These are phyloP conservation scores for Tylopilus sp. DNA, from an alignment of 1,284 basidiomycete genomes.

Conservation along the genomic window DNA sequence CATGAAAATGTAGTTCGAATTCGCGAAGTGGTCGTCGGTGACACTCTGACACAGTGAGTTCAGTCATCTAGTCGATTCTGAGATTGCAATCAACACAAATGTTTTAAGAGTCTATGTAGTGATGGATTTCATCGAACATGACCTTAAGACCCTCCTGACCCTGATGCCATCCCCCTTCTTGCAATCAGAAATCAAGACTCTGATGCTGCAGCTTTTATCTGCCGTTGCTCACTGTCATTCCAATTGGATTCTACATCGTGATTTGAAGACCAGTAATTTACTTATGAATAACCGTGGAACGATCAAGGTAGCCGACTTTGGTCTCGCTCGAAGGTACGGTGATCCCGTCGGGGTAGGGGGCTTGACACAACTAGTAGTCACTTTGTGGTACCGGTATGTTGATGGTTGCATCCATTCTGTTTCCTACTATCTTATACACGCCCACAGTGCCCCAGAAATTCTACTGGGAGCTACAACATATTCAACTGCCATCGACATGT, in stretches of 20 bases:
- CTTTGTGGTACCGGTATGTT: slow-evolving; percentile 94
- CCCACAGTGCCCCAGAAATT: slow-evolving; percentile 85
- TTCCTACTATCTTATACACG: slow-evolving; percentile 6
- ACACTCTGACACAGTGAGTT: slow-evolving; percentile 94
- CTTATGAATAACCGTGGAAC: slow-evolving; percentile 98
- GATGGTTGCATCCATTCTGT: slow-evolving; percentile 5
- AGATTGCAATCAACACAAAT: slow-evolving; percentile 17
- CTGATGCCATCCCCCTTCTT: slow-evolving; percentile 93
- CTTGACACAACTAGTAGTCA: slow-evolving; percentile 96
- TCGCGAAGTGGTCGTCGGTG: slow-evolving; percentile 97
- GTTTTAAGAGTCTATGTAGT: slow-evolving; percentile 87
- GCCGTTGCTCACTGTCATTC: slow-evolving; percentile 90
- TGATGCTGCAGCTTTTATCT: slow-evolving; percentile 90
- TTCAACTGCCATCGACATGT: slow-evolving; percentile 95
- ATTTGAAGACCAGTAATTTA: slow-evolving; percentile 95
- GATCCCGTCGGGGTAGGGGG: slow-evolving; percentile 90
- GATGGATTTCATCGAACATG: slow-evolving; percentile 99
- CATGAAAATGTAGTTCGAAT: slow-evolving; percentile 96
- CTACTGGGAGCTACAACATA: slow-evolving; percentile 89
- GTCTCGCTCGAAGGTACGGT: slow-evolving; percentile 90
- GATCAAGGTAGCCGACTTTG: slow-evolving; percentile 98
- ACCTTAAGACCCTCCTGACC: slow-evolving; percentile 91
- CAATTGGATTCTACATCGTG: slow-evolving; percentile 97
- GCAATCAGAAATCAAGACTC: slow-evolving; percentile 96
- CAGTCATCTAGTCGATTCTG: slow-evolving; percentile 5